Base-by-base conservation (phyloP, 2,329 filamentous ascomycete genomes). In the Fusarium coicis region DNA sequence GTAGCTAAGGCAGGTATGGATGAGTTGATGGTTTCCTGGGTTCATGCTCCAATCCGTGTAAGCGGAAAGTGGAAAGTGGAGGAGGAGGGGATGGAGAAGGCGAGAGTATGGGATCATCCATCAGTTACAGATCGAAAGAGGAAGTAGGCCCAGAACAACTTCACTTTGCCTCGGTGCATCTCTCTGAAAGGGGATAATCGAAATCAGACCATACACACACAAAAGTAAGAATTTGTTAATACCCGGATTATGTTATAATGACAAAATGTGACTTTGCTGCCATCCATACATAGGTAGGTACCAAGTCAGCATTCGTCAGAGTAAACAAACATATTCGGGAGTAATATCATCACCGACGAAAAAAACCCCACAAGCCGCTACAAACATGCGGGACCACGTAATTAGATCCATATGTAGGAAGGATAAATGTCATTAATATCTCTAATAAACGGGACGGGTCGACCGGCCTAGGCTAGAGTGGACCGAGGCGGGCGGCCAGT, bases 101-200 rank as follows among this genome's bases (percentile, higher is more conserved):
- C 23, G 26, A 39, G 63, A 40, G 63, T 60, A 68, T 56, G 58
- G 50, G 66, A 65, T 70, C 57, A 57, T 52, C 63, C 57, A 56
- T 52, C 63, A 76, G 73, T 72, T 62, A 56, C 60, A 42, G 50
- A 74, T 75, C 76, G n/a, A 77, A 78, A 78, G 55, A 43, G 76
- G 76, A 76, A 78, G 62, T 76, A 73, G 74, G 59, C 70, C 76
- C 74, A 61, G 66, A 75, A 73, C 61, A 69, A 59, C 66, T 70
- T 65, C 66, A 68, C 60, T 49, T 42, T 68, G 54, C 72, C 50
- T 73, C 64, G 67, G 75, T 74, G 75, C 74, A 77, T 68, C 73
- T 78, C 73, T 73, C 76, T 74, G 73, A 73, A 77, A 76, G 49
- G 57, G 76, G 74, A 66, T 39, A 56, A 49, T 43, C 50, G 39